Base-by-base conservation (phyloP, 352 stramenopile species). In the Phytophthora crassamura region DNA sequence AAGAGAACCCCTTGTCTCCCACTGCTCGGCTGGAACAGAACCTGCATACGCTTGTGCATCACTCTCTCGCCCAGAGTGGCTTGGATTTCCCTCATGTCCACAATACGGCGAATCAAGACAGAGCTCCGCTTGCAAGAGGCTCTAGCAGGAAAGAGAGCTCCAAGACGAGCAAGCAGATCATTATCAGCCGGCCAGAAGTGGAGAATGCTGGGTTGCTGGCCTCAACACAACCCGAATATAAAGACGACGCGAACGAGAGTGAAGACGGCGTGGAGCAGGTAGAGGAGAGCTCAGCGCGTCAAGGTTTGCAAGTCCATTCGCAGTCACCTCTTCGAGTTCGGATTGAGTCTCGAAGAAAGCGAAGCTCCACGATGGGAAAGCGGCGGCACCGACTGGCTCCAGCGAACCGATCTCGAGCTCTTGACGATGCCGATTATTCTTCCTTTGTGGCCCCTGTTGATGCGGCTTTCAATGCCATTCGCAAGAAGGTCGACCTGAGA, bases 11-110 rank as follows among this genome's bases (percentile, higher is more conserved):
- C 14, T 65, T 34, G 14, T 57, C 53, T 11, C 33, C 60, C 11
- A 59, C 36, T 40, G 39, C 35, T 34, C 61, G 61, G 16, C 57
- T 90, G 16, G 82, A 93, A n/a, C 47, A 77, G 47, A 87, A 73
- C 20, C 60, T 93, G 25, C 76, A 84, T 28, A 70, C 67, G 0
- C 66, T 91, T 2, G 67, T 88, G 10, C 49, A 77, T 7, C 82
- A 89, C 22, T 93, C 84, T n/a, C 63, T 91, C 2, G 70, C 71
- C 6, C 76, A 93, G 30, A 86, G 75, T 35, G 82, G 80, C 18
- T 55, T 93, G 4, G 45, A 88, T 52, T 88, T 84, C 36, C 80
- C 84, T 7, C 80, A 91, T 33, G 82, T 91, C 2, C 67, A 75
- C 22, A 60, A 38, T 7, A 69, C 46, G 22, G 43, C 35, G 22